These are phyloP conservation scores for Leccinellum rugosiceps DNA, from an alignment of 768 basidiomycete species.

Conservation along the genomic window DNA sequence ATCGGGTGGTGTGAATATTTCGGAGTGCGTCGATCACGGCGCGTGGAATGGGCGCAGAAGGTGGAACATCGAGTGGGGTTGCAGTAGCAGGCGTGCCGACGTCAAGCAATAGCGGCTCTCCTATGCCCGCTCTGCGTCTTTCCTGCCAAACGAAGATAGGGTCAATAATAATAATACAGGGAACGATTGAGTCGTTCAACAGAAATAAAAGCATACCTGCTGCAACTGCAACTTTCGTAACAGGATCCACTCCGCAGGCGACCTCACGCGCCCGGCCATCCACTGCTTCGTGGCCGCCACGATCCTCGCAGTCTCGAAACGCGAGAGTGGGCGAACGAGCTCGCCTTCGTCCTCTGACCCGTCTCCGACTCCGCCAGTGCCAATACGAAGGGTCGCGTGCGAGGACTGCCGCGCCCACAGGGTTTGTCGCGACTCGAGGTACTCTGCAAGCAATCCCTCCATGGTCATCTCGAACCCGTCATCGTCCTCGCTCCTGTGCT, in stretches of 20 bases:
- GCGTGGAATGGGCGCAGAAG: slow-evolving; percentile 24
- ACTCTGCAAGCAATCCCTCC: slow-evolving; percentile 33
- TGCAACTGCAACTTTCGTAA: slow-evolving; percentile 46
- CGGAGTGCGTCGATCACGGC: slow-evolving; percentile 51
- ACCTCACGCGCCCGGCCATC: slow-evolving; percentile 11
- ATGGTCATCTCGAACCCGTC: slow-evolving; percentile 36
- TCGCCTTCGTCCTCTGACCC: slow-evolving; percentile 18
- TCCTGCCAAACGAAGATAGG: slow-evolving; percentile 10
- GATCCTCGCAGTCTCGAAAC: slow-evolving; percentile 39
- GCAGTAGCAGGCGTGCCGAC: slow-evolving; percentile 7
- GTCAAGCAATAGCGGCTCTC: background rate
- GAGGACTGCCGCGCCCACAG: slow-evolving; percentile 19
- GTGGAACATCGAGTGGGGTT: slow-evolving; percentile 29
- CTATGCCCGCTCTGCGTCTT: slow-evolving; percentile 16
- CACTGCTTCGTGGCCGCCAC: slow-evolving; percentile 22
- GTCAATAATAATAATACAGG: background rate
- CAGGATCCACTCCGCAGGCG: slow-evolving; percentile 33
- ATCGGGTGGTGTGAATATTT: slow-evolving; percentile 59
- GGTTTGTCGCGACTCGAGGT: slow-evolving; percentile 28
- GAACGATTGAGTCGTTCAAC: background rate
- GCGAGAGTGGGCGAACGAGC: slow-evolving; percentile 39
- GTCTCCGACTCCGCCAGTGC: background rate
- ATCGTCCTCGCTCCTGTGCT: background rate
- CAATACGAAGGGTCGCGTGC: slow-evolving; percentile 12
- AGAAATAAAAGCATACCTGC: slow-evolving; percentile 20